Conservation (phyloP, 805 yeast genomes). For the Yueomyces sp. region DNA sequence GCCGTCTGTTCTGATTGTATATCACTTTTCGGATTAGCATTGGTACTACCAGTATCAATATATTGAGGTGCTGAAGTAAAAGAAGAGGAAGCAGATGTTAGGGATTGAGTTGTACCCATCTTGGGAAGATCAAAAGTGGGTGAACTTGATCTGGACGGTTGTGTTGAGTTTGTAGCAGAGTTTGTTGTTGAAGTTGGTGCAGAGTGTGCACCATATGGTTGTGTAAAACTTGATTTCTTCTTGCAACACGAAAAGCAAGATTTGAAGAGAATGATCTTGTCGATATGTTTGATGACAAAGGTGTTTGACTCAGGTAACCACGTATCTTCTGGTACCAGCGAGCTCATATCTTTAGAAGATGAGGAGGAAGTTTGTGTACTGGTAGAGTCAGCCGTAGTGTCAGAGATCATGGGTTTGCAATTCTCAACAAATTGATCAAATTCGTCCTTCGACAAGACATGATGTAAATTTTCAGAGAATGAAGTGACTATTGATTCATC, state of each 20-base stretch:
- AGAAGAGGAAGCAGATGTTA: too few relatives aligned
- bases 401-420: constrained; percentile 2
- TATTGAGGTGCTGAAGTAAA: too few relatives aligned
- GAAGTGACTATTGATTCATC: constrained; percentile 11
- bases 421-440: constrained; percentile 2
- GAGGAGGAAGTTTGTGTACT: neutral
- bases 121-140: neutral
- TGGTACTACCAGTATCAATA: too few relatives aligned
- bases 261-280: constrained; percentile 33
- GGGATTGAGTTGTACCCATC: constrained; percentile 22
- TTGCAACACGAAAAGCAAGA: constrained; percentile 43
- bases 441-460: constrained; percentile 6
- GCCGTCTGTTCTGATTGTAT: too few relatives aligned
- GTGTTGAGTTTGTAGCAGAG: too few relatives aligned
- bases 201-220: neutral
- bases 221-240: constrained; percentile 3
- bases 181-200: too few relatives aligned
- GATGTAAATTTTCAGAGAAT: constrained; percentile 12
- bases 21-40: too few relatives aligned
- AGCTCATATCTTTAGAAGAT: neutral
- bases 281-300: constrained; percentile 15
- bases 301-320: neutral
- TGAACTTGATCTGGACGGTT: too few relatives aligned
- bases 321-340: constrained; percentile 1
- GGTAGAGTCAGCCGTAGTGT: constrained; percentile 3